Conservation (phyloP, 2,329 filamentous ascomycete genomes). For the Ophiostoma tasmaniense region DNA sequence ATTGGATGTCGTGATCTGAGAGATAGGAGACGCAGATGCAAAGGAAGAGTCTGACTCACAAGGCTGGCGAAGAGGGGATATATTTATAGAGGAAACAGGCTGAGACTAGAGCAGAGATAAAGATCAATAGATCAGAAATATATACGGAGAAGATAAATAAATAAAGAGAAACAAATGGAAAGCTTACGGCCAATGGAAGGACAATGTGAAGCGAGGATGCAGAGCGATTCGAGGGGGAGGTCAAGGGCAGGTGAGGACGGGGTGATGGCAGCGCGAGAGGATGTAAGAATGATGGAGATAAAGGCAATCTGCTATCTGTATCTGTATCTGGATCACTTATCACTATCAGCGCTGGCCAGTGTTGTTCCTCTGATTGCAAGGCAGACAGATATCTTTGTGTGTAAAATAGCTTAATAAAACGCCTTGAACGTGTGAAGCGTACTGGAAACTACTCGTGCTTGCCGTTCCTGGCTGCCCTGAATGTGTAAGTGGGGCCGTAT, state of each 20-base stretch:
- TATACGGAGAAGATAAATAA: background rate
- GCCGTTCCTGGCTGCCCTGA: background rate
- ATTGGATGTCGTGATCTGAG: background rate
- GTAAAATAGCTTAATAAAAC: background rate
- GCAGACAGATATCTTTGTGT: background rate
- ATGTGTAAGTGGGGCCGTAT: background rate
- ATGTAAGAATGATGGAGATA: background rate
- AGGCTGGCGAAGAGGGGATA: background rate
- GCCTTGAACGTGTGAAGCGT: background rate
- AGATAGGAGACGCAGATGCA: too few relatives aligned
- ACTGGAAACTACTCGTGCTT: background rate
- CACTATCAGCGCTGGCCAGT: background rate
- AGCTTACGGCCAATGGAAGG: background rate
- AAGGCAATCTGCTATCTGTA: background rate
- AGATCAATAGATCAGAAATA: background rate
- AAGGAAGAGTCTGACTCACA: background rate
- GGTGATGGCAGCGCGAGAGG: background rate
- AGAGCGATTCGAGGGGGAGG: background rate
- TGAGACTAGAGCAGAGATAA: too few relatives aligned
- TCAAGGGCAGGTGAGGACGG: background rate
- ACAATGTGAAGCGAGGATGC: slow-evolving; percentile 4
- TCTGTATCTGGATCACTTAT: background rate
- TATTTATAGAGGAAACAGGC: background rate
- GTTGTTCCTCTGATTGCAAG: background rate
- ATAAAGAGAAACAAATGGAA: background rate